Conservation (phyloP, 192 early-diverging fungal species). For the Coemansia sp. region DNA sequence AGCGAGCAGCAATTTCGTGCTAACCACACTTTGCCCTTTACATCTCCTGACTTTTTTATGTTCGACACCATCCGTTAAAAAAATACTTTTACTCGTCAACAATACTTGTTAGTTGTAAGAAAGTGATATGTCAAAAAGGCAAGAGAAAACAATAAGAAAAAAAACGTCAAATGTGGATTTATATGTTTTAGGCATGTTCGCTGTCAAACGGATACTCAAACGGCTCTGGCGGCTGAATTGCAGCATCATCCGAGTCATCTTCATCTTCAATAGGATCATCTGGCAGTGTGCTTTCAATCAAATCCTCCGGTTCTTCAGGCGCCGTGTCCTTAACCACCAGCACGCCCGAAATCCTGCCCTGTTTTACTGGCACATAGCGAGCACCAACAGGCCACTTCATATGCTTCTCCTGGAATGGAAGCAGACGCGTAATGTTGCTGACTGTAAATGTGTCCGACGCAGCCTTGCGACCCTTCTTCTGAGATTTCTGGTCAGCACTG, state of each 20-base stretch:
- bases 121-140: conserved; percentile 7
- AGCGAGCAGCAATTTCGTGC: conserved; percentile 27
- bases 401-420: conserved; percentile 83
- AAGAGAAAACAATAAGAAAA: conserved; percentile 13
- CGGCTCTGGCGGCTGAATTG: conserved; percentile 70
- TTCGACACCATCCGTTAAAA: conserved; percentile 41
- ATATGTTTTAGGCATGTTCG: conserved; percentile 26
- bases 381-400: conserved; percentile 82
- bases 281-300: conserved; percentile 64
- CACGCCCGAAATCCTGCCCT: conserved; percentile 73
- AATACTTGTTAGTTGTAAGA: not conserved
- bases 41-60: conserved; percentile 35
- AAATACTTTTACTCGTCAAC: not conserved
- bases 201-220: conserved; percentile 78
- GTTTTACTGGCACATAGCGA: conserved; percentile 89
- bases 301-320: conserved; percentile 76
- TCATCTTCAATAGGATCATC: conserved; percentile 23
- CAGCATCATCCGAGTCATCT: conserved; percentile 15
- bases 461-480: conserved; percentile 57
- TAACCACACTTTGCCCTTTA: conserved; percentile 37
- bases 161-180: not conserved
- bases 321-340: conserved; percentile 76
- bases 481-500: conserved; percentile 15
- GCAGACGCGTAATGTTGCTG: conserved; percentile 83
- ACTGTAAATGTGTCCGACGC: conserved; percentile 75